These are phyloP conservation scores for Elaeis guineensis DNA, from an alignment of 176 grass and related monocot species.

Conservation along the genomic window DNA sequence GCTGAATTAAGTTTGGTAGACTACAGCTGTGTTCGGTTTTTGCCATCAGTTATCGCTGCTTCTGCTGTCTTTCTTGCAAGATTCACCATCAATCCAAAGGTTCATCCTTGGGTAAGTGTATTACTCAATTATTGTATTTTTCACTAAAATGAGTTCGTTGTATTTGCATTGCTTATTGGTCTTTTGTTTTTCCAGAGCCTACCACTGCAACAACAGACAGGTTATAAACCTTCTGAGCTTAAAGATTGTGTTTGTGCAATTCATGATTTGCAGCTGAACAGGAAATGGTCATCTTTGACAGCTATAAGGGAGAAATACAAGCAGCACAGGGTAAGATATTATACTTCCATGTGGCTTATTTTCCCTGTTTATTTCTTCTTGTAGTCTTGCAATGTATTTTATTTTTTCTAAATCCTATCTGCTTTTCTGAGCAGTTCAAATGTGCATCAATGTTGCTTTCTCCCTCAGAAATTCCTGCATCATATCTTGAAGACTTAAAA, in stretches of 20 bases:
- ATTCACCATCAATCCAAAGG: constrained; percentile 39
- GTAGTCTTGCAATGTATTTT: too few relatives aligned
- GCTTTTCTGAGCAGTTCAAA: constrained; percentile 5
- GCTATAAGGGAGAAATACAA: constrained; percentile 9
- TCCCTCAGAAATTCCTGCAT: constrained; percentile 3
- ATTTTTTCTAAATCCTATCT: background rate
- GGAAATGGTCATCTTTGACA: constrained; percentile 7
- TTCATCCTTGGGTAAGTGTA: constrained; percentile 45
- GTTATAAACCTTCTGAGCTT: constrained; percentile 35
- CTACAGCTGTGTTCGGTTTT: constrained; percentile 35
- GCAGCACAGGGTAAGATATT: constrained; percentile 3
- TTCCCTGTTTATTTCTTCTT: too few relatives aligned
- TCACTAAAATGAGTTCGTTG: too few relatives aligned
- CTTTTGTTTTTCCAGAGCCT: constrained; percentile 24
- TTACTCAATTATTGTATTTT: too few relatives aligned
- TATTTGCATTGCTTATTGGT: background rate
- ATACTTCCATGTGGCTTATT: background rate
- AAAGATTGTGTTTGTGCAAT: constrained; percentile 21
- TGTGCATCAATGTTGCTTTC: background rate
- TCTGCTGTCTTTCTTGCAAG: constrained; percentile 46
- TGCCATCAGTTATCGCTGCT: constrained; percentile 49
- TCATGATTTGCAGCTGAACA: constrained; percentile 30
- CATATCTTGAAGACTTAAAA: background rate
- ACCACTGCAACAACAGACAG: constrained; percentile 25
- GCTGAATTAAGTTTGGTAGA: constrained; percentile 64